Evolutionary conservation across 148 eudicot genomes (phyloP).

Genomic region (Rhododendron molle): DNA sequence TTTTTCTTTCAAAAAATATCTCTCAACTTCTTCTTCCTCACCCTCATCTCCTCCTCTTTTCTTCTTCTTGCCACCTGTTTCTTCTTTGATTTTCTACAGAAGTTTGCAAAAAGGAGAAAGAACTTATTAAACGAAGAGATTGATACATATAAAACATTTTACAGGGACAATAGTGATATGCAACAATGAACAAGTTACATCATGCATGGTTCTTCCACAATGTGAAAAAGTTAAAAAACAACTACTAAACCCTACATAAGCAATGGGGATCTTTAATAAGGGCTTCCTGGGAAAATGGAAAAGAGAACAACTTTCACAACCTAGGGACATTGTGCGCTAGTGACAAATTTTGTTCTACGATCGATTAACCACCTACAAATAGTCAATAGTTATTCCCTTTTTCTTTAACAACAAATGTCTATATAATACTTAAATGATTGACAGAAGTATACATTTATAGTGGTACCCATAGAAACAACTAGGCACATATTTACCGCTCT

Average conservation of each 20-base stretch:
- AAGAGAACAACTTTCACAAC: neutral
- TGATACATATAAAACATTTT: neutral
- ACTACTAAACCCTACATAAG: no score
- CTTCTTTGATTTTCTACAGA: conserved; percentile 59
- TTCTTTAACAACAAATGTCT: neutral
- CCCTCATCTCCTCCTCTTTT: conserved; percentile 55
- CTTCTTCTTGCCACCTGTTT: conserved; percentile 44
- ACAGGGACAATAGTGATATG: neutral
- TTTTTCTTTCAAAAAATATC: conserved; percentile 26
- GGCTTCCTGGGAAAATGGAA: no score
- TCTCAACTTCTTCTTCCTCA: conserved; percentile 57
- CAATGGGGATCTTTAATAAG: no score
- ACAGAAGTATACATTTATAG: no score
- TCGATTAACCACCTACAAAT: neutral
- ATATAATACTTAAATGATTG: no score
- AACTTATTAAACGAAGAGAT: neutral
- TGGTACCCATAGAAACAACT: neutral
- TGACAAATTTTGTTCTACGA: neutral
- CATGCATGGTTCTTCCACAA: neutral
- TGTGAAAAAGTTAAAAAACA: neutral
- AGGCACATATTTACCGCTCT: neutral
- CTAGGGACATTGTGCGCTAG: neutral
- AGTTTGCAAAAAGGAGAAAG: neutral
- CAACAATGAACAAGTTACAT: neutral
- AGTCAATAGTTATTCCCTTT: neutral